Evolutionary conservation across 2,329 filamentous ascomycete genomes (phyloP), one percentile per base, ranked within the genome.

Genomic region (Colletotrichum sp.): DNA sequence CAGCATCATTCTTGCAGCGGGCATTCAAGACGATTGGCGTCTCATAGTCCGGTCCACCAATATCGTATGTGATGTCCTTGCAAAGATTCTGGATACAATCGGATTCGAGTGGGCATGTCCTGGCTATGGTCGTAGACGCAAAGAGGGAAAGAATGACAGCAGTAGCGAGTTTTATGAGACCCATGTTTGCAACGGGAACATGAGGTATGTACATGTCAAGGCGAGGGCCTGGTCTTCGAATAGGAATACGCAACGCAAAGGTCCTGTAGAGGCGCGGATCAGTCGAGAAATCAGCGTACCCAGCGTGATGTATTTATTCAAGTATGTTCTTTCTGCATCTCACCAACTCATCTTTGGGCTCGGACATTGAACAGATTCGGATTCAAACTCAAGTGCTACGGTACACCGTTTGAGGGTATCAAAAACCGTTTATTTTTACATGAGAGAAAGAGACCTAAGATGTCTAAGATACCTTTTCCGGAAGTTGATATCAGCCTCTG

Each of bases 351-450:
- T 48, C 4, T n/a, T 48, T 12, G 2, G n/a, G n/a, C n/a, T n/a
- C n/a, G n/a, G 4, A 7, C 10, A 52, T 21, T 13, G 2, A 3
- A 21, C 6, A 1, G 0, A 52, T 1, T 13, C 43, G 4, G n/a
- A 48, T 48, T 12, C 0, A n/a, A 52, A 1, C 10, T n/a, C n/a
- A 0, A 21, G 6, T 0, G n/a, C n/a, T n/a, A n/a, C n/a, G n/a
- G n/a, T n/a, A n/a, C n/a, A n/a, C n/a, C n/a, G n/a, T n/a, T 10
- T 21, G 43, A 13, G 5, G 5, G n/a, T 4, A 18, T 48, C 0
- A 0, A 2, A 1, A 4, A 21, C n/a, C 0, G n/a, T 48, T n/a
- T 3, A 21, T n/a, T 4, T 48, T 21, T 6, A 4, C 0, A 18
- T n/a, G 1, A 6, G n/a, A 7, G 6, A 13, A 52, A 52, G 10